Conservation (phyloP, 257 asterid species). For the Nicotiana otophora region DNA sequence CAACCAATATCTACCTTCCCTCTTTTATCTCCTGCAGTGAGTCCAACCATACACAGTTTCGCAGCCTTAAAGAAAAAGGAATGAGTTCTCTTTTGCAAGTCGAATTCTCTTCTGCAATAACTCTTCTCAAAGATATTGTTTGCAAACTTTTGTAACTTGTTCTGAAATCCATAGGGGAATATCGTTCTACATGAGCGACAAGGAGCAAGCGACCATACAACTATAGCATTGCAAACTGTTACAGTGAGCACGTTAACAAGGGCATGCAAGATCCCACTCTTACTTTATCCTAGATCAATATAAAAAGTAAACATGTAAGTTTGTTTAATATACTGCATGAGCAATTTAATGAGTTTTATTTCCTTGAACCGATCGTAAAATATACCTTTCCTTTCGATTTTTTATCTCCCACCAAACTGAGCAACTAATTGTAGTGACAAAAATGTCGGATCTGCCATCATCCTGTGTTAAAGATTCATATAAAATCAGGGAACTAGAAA, state of each 20-base stretch:
- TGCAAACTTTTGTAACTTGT: slow-evolving; percentile 89
- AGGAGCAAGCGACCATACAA: slow-evolving; percentile 92
- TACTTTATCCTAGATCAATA: slow-evolving; percentile 60
- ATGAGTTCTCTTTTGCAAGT: slow-evolving; percentile 71
- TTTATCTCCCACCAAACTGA: slow-evolving; percentile 87
- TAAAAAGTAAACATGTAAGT: background rate
- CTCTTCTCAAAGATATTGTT: slow-evolving; percentile 84
- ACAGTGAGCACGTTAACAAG: slow-evolving; percentile 84
- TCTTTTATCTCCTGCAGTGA: slow-evolving; percentile 83
- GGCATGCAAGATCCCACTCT: slow-evolving; percentile 90
- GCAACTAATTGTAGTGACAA: slow-evolving; percentile 73
- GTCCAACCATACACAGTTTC: slow-evolving; percentile 84
- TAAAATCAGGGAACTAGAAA: background rate
- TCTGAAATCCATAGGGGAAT: slow-evolving; percentile 68
- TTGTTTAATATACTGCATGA: background rate
- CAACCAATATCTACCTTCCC: slow-evolving; percentile 51
- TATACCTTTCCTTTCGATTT: slow-evolving; percentile 83
- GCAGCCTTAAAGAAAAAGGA: slow-evolving; percentile 87
- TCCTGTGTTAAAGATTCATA: slow-evolving; percentile 37
- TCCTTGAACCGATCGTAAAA: background rate
- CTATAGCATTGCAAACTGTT: slow-evolving; percentile 81
- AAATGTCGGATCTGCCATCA: slow-evolving; percentile 96
- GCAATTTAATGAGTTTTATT: background rate
- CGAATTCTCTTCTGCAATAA: slow-evolving; percentile 79
- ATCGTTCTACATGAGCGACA: slow-evolving; percentile 90